Base-by-base conservation (phyloP, 2,329 filamentous ascomycete species). In the Periglandula ipomoeae region DNA sequence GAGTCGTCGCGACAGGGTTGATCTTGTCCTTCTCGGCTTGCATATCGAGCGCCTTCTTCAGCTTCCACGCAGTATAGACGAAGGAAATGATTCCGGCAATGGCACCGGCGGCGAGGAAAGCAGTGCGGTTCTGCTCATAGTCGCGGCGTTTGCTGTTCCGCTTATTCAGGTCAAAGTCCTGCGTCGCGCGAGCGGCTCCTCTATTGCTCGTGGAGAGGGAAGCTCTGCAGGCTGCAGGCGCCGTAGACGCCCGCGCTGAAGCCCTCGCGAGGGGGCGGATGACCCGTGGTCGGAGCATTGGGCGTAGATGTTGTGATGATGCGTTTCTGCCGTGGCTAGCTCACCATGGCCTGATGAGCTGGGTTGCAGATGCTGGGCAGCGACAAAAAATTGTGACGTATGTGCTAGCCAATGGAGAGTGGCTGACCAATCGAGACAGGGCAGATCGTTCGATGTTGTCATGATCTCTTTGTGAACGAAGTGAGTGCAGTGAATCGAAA, bases 1-100 rank as follows among this genome's bases (percentile, higher is more conserved):
- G 75, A 0, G 89, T 89, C 0, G 88, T 94, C 2, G 90, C 91
- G 3, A 82, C 70, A 1, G 83, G 78, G 61, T 88, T 88, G 22
- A 70, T 55, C 54, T 63, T 65, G 22, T 64, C 59, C 52, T 65
- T 64, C 42, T 67, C 62, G 22, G 51, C 47, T 44, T 65, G 56
- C n/a, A 58, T 37, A 15, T 58, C 57, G 34, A 72, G 58, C 17
- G 67, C 67, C 51, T 68, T 53, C 56, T 71, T 74, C 38, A 80
- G 68, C 59, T 76, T 76, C 61, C 65, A 76, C 9, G 68, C 70
- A 3, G 75, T 75, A 61, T 76, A 79, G 51, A 70, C 57, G 57
- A 73, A 71, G 22, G 73, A 72, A 27, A 77, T 59, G 50, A 74
- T 56, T 26, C 78, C 74, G 5, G 74, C 71, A 10, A 75, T 53